Percentiles rank a stretch among this genome's conserved stretches.
phyloP scores from a whole-genome alignment of 768 basidiomycete species.

The Podaxis pistillaris region DNA sequence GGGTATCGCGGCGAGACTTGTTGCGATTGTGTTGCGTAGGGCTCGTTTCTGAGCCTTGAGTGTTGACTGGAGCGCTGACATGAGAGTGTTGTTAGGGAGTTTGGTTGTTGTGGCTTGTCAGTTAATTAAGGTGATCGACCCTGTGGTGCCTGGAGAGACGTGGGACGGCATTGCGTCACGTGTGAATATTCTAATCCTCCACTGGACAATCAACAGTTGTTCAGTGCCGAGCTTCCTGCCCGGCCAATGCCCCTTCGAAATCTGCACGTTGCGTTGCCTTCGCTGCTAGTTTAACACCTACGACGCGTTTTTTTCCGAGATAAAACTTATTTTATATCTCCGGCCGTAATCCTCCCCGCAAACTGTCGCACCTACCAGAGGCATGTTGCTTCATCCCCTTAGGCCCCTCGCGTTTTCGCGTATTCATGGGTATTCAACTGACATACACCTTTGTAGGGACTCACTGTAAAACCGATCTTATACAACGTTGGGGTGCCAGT shows the following conservation, averaged over 20 bases:
- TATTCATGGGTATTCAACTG: background rate
- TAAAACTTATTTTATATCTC: background rate
- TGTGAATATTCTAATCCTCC: background rate
- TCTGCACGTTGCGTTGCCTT: background rate
- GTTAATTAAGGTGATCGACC: background rate
- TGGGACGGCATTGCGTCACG: background rate
- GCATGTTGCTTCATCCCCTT: background rate
- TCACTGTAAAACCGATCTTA: background rate
- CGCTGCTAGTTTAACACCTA: background rate
- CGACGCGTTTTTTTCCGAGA: background rate
- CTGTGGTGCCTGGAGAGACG: background rate
- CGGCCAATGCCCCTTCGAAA: background rate
- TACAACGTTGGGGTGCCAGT: background rate
- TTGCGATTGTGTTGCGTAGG: conserved; percentile 50
- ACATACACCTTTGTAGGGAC: background rate
- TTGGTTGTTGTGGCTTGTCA: background rate
- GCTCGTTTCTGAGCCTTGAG: conserved; percentile 44
- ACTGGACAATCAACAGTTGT: background rate
- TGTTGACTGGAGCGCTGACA: conserved; percentile 10
- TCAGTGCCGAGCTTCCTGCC: background rate
- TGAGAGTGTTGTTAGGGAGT: conserved; percentile 3
- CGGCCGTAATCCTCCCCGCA: background rate
- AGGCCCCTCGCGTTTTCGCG: background rate
- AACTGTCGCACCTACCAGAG: background rate
- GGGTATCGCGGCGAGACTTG: conserved; percentile 44